Evolutionary conservation across 106 monocot genomes (phyloP), one percentile per base, ranked within the genome.

Genomic region (Apostasia shenzhenica): DNA sequence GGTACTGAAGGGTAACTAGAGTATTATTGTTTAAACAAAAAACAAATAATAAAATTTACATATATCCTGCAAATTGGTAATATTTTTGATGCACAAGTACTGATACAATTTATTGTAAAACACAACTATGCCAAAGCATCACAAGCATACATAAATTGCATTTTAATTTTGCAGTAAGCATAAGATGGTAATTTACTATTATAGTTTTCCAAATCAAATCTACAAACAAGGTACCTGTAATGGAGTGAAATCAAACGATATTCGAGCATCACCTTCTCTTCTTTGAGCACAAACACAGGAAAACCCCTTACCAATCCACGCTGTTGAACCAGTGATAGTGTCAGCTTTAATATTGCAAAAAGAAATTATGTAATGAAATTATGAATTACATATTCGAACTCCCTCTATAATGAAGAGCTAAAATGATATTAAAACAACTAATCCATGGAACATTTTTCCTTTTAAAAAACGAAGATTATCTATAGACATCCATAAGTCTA

Each of bases 261-360:
- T 65, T 47, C 88, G 88, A 45, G 84, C 64, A 75, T 82, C 84
- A 77, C 76, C 86, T 3, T 86, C 91, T 78, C 88, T 84, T 77
- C 86, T 84, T 61, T 95, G 95, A 67, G 86, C 91, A 79, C 95
- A 91, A 59, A 95, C 95, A 82, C 95, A 95, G 58, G 95, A 86
- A 48, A 95, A 80, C 12, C 95, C 91, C 79, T 72, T 89, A 40
- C 95, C 95, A 79, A 95, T 66, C 95, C 95, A 95, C 79, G 95
- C 91, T 71, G 82, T 78, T 65, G 95, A 92, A 73, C 91, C 91
- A 48, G 81, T 76, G 41, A 86, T 81, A 71, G 79, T 72, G 57
- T 95, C 89, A 64, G 82, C 91, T 91, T 74, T 56, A 50, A 55
- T 59, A 71, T 54, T 10, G 67, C 55, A 60, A 68, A 14, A 45